A percentile compares a stretch with the other conserved stretches of the same genome.
Conservation (phyloP, 129 eudicot genomes). For the Rutidosis leptorrhynchoides region DNA sequence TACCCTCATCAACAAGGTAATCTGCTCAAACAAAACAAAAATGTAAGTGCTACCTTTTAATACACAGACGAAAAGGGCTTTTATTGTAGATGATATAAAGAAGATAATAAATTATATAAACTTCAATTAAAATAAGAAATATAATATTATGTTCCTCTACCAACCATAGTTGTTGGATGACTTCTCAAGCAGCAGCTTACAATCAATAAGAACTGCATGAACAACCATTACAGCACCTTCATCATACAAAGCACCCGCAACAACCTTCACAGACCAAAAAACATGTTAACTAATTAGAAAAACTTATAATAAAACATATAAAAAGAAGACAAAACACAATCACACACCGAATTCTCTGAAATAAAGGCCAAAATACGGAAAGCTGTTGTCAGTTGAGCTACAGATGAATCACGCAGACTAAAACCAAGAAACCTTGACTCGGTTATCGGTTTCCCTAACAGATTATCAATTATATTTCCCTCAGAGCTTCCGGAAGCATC, state of each 20-base stretch:
- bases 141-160: constrained; percentile 23
- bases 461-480: constrained; percentile 74
- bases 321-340: background rate
- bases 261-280: constrained; percentile 47
- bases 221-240: constrained; percentile 92
- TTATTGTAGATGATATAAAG: background rate
- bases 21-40: constrained; percentile 47
- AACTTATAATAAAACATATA: background rate
- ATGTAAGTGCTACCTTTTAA: background rate
- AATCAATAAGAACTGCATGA: constrained; percentile 82
- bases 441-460: constrained; percentile 87
- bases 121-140: background rate
- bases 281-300: constrained; percentile 16
- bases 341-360: constrained; percentile 79
- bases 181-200: constrained; percentile 87
- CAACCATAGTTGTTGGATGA: constrained; percentile 93
- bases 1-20: constrained; percentile 96
- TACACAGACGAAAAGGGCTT: background rate
- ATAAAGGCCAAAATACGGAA: constrained; percentile 80
- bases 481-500: constrained; percentile 74
- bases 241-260: constrained; percentile 83
- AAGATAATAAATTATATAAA: background rate
- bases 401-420: constrained; percentile 80
- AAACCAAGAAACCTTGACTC: constrained; percentile 83
- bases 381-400: constrained; percentile 88